Evolutionary conservation across 345 rosid genomes (phyloP).

Genomic region (Salix suchowensis): DNA sequence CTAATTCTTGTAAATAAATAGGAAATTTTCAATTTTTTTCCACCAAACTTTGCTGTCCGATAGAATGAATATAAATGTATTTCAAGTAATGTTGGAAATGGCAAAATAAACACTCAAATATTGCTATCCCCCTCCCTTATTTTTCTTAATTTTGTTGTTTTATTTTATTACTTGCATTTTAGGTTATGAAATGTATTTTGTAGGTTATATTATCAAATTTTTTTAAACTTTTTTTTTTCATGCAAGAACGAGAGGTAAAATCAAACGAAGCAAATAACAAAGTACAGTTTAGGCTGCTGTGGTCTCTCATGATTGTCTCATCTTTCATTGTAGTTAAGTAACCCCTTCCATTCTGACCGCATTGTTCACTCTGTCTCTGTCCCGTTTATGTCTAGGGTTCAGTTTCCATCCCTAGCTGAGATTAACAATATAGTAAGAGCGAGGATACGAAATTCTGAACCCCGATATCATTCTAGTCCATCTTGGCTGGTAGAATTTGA

Average conservation of each 20-base stretch:
- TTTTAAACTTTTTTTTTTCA: not conserved
- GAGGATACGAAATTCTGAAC: not conserved
- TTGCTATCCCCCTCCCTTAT: not conserved
- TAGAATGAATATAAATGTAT: conserved; percentile 21
- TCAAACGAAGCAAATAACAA: not conserved
- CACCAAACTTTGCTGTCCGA: not conserved
- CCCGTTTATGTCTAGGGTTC: too few species aligned
- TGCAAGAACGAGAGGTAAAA: not conserved
- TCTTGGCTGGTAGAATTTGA: not conserved
- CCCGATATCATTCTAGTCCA: not conserved
- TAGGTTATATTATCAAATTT: not conserved
- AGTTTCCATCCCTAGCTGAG: too few species aligned
- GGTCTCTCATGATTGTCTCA: not conserved
- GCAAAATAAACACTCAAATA: not conserved
- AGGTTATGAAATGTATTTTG: not conserved
- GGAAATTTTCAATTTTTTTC: conserved; percentile 19
- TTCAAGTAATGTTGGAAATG: conserved; percentile 18
- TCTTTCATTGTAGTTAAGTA: not conserved
- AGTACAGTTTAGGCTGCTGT: not conserved
- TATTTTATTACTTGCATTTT: not conserved
- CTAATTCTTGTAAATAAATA: conserved; percentile 44
- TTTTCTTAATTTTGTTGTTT: not conserved
- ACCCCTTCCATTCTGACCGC: not conserved
- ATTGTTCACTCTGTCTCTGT: too few species aligned
- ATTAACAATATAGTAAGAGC: too few species aligned